Base-by-base conservation (phyloP, 768 basidiomycete species). In the Tephrocybe rancida region DNA sequence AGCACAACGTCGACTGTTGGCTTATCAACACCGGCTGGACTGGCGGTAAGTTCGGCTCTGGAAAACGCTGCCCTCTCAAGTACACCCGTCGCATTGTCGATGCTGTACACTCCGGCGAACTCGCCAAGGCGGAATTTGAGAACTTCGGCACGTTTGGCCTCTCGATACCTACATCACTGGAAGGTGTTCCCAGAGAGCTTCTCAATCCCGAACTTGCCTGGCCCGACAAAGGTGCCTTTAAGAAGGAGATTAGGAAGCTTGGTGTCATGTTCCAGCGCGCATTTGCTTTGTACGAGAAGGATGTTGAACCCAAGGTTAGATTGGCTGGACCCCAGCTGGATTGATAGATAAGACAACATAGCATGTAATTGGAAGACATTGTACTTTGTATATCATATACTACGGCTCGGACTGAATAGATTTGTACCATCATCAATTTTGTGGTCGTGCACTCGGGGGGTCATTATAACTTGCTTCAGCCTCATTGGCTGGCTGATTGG, bases 21-120 rank as follows among this genome's bases (percentile, higher is more conserved):
- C 81, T 98, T 67, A 90, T 99, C 84, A 98, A 99, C 87, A 99
- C 96, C 2, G 96, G 92, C 57, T 95, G 92, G 92, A 89, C 92
- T 48, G 88, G 92, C 51, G 96, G 96, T 70, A 93, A 92, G 71
- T 99, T 85, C 70, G 96, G 96, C 44, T 65, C 70, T 14, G 96
- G 95, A 61, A 92, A 90, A 75, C 92, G 96, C 59, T 99, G 96
- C 84, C 89, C 96, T 18, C 87, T 99, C 75, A 91, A 90, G 68
- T 93, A 86, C 75, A 98, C 97, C 43, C 92, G 96, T 50, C 87
- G 88, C 54, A 98, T 98, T 70, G 90, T 98, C 73, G 95, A 98
- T 70, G 91, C 95, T 35, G 93, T 98, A 65, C 97, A 98, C 79
- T 88, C 90, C 53, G 95, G 96, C 46, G 84, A 87, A 66, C 88